Percentiles rank a stretch among this genome's conserved stretches.
These are phyloP conservation scores for Monilinia fructicola DNA, from an alignment of 2,329 filamentous ascomycete species.

Conservation along the genomic window DNA sequence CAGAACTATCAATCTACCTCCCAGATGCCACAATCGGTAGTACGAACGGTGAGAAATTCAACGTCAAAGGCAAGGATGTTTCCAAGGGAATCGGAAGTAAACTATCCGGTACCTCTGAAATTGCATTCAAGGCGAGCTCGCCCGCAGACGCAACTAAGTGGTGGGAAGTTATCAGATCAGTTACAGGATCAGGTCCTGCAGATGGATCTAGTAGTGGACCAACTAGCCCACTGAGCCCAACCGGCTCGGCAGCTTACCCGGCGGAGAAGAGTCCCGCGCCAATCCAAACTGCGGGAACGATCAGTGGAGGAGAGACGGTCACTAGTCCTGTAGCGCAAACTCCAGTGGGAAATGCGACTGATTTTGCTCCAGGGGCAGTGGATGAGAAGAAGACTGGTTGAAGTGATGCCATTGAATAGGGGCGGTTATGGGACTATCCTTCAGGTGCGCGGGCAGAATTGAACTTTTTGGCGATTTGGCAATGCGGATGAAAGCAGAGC, in stretches of 20 bases:
- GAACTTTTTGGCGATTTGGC: neutral
- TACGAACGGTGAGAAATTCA: constrained; percentile 79
- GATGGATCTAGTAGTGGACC: constrained; percentile 29
- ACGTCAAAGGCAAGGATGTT: constrained; percentile 90
- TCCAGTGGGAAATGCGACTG: neutral
- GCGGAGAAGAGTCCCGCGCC: constrained; percentile 28
- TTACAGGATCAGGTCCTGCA: constrained; percentile 30
- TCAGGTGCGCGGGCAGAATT: neutral
- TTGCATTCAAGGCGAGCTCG: constrained; percentile 85
- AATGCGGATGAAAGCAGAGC: neutral
- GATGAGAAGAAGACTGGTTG: constrained; percentile 14
- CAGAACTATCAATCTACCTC: constrained; percentile 87
- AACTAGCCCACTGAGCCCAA: constrained; percentile 32
- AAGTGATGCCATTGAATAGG: neutral
- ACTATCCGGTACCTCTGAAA: constrained; percentile 75
- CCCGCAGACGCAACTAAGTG: constrained; percentile 79
- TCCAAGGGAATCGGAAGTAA: constrained; percentile 78
- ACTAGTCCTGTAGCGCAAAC: constrained; percentile 30
- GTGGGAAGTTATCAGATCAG: constrained; percentile 65
- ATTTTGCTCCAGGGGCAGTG: constrained; percentile 3
- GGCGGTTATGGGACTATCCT: neutral
- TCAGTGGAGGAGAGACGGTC: constrained; percentile 34
- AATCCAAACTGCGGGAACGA: constrained; percentile 33
- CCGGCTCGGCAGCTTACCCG: constrained; percentile 27
- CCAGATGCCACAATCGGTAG: constrained; percentile 81